Evolutionary conservation across 495 filamentous ascomycete species (phyloP).

Genomic region (Neurospora cerealis): DNA sequence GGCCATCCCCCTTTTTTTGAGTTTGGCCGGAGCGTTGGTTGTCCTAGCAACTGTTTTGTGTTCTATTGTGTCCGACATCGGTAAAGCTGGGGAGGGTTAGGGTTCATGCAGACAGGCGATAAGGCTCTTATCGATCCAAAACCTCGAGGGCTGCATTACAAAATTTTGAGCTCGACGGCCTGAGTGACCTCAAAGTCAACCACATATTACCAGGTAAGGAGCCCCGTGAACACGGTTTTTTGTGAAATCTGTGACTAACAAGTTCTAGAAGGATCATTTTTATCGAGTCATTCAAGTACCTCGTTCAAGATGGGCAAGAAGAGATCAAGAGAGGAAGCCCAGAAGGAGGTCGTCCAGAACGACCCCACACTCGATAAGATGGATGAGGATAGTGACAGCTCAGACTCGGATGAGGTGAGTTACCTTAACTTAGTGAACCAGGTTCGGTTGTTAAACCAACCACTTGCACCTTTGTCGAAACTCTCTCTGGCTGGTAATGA

Average conservation of each 20-base stretch:
- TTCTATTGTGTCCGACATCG: neutral
- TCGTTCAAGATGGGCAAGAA: conserved; percentile 36
- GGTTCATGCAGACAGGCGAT: neutral
- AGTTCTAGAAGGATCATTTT: neutral
- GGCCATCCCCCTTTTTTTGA: neutral
- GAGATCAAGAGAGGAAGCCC: conserved; percentile 35
- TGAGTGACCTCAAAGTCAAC: neutral
- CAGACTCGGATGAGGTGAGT: conserved; percentile 16
- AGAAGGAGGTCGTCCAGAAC: conserved; percentile 8
- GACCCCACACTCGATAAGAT: conserved; percentile 33
- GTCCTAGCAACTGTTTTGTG: neutral
- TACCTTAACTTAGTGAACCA: conserved; percentile 19
- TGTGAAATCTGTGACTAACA: neutral
- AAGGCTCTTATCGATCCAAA: neutral
- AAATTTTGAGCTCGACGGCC: neutral
- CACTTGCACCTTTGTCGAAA: neutral
- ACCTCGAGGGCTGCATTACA: neutral
- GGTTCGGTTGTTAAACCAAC: neutral
- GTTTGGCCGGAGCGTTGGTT: neutral
- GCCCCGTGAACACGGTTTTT: neutral
- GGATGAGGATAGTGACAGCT: conserved; percentile 42
- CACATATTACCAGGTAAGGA: neutral
- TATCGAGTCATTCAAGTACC: neutral
- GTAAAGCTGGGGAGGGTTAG: neutral
- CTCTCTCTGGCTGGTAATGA: neutral